These are phyloP conservation scores for Mucor plumbeus DNA, from an alignment of 371 early-diverging fungal species.

Conservation along the genomic window DNA sequence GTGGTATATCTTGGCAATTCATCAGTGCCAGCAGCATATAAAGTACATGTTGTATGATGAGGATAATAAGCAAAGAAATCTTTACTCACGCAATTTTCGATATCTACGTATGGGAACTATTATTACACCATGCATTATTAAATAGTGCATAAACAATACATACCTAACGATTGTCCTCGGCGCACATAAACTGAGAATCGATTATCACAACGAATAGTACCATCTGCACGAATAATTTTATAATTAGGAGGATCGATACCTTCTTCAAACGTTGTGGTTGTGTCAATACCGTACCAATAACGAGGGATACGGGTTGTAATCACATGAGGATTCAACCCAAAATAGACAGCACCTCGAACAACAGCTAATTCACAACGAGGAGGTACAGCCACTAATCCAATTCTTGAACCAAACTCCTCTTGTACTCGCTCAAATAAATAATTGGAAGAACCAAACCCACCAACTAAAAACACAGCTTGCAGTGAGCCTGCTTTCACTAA, in stretches of 20 bases:
- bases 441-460: conserved; percentile 68
- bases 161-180: conserved; percentile 42
- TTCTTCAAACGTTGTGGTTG: conserved; percentile 62
- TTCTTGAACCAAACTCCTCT: conserved; percentile 42
- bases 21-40: conserved; percentile 57
- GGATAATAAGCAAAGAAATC: conserved; percentile 57
- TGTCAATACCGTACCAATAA: conserved; percentile 69
- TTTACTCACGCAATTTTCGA: conserved; percentile 42
- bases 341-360: conserved; percentile 61
- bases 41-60: conserved; percentile 55
- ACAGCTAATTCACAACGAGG: conserved; percentile 62
- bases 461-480: conserved; percentile 63
- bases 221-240: conserved; percentile 55
- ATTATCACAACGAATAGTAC: conserved; percentile 55
- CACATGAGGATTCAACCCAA: conserved; percentile 60
- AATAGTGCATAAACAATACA: neutral
- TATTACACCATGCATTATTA: neutral
- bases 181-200: conserved; percentile 54
- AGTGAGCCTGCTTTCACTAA: conserved; percentile 47
- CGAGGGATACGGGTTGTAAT: conserved; percentile 65
- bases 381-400: conserved; percentile 55
- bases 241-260: conserved; percentile 57
- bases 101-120: conserved; percentile 14
- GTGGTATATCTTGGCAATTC: conserved; percentile 55
- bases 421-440: conserved; percentile 60